Evolutionary conservation across 306 rosid genomes (phyloP), one percentile per base, ranked within the genome.

Genomic region (Dryas octopetala): DNA sequence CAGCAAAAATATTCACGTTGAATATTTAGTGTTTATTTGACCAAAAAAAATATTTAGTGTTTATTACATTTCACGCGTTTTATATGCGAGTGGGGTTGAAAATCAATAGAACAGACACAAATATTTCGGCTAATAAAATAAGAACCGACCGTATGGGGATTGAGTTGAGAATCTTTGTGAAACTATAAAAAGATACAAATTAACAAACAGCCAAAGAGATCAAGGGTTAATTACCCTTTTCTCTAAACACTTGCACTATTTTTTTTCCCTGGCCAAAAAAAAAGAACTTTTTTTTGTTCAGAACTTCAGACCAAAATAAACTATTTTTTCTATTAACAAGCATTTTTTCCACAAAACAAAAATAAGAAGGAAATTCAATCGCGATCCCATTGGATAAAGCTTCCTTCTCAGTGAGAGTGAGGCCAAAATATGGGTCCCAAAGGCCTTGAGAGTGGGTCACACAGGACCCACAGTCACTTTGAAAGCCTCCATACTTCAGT

Each of bases 381-480:
- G 58, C 70, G 58, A 11, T 61, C 7, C 7, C 28, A 68, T 58
- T 28, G 52, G 62, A 68, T 46, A 68, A 15, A 62, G 80, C 51
- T 32, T 51, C 61, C 71, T 65, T 52, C 71, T 43, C 71, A 83
- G 75, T n/a, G 59, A 13, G 19, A 58, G 70, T 32, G 68, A 74
- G 80, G 86, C 79, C 85, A 76, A 79, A 28, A 45, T 64, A 76
- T 67, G 73, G 87, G 89, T 73, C 85, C 84, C 71, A 77, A 59
- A 60, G 55, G 55, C 64, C 5, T 45, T 0, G 52, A 74, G 64
- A 73, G 64, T 62, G 77, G 89, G 86, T 64, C 88, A 89, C 84
- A 45, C 79, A 14, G 89, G 89, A 51, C 86, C 93, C 88, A 58
- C 84, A 9, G 0, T 61, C 28, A 44, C 71, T 74, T 26, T 67